Conservation (phyloP, 208 protist genomes). For the Trypanosomatidae sp. region DNA sequence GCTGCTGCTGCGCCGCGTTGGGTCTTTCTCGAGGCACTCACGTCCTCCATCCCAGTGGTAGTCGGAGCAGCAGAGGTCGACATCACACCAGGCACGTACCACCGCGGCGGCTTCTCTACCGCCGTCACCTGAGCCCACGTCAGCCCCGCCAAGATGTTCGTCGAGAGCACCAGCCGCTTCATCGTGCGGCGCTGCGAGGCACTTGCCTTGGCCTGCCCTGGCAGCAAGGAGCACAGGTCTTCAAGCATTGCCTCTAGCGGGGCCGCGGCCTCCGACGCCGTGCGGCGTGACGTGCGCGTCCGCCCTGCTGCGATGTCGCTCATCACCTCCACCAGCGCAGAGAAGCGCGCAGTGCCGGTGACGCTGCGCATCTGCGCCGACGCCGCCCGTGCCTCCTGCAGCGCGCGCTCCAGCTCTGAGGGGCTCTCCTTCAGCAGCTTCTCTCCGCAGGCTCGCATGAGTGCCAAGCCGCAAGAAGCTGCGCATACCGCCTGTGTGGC, state of each 20-base stretch:
- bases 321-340: conserved; percentile 68
- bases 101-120: conserved; percentile 59
- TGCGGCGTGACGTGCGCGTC: conserved; percentile 46
- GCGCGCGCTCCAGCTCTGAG: conserved; percentile 47
- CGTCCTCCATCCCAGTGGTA: background rate
- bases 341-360: conserved; percentile 43
- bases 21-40: background rate
- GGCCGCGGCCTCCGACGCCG: conserved; percentile 37
- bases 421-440: conserved; percentile 82
- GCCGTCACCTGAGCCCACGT: conserved; percentile 42
- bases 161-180: conserved; percentile 61
- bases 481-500: conserved; percentile 35
- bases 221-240: conserved; percentile 54
- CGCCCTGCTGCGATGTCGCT: conserved; percentile 54
- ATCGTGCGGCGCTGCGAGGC: conserved; percentile 42
- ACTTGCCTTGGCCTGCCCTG: conserved; percentile 18
- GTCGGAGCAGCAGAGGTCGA: background rate
- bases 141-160: conserved; percentile 50
- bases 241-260: conserved; percentile 59
- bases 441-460: conserved; percentile 78
- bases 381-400: conserved; percentile 41
- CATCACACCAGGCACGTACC: conserved; percentile 62
- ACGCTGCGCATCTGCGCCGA: conserved; percentile 24
- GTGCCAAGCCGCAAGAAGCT: conserved; percentile 49
- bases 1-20: background rate